Conservation (phyloP, 441 rosid genomes). For the Francoa sonchifolia region DNA sequence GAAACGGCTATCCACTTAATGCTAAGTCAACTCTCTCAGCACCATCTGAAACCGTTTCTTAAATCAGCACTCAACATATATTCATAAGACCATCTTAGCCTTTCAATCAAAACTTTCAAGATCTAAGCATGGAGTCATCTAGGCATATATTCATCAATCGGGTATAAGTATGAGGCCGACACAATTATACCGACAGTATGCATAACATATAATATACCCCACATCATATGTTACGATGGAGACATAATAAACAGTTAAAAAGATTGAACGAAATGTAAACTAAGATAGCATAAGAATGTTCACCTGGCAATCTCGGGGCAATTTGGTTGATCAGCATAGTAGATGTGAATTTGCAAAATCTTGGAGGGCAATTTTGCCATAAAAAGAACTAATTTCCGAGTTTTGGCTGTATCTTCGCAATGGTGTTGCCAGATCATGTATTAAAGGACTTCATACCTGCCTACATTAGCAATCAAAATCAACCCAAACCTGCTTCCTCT, state of each 20-base stretch:
- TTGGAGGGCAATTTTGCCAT: constrained; percentile 17
- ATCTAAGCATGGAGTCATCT: background rate
- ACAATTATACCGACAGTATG: too few relatives aligned
- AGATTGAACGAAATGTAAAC: too few relatives aligned
- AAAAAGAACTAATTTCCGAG: constrained; percentile 3
- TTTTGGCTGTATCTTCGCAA: constrained; percentile 17
- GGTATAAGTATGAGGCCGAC: background rate
- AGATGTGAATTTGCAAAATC: background rate
- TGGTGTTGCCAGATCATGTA: constrained; percentile 9
- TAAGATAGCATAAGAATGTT: background rate
- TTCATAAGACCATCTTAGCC: constrained; percentile 19
- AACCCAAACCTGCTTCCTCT: too few relatives aligned
- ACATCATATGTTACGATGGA: too few relatives aligned
- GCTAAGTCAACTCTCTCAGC: constrained; percentile 16
- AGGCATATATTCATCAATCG: background rate
- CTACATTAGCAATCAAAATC: constrained; percentile 6
- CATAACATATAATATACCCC: too few relatives aligned
- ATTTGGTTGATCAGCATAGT: background rate
- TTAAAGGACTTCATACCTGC: constrained; percentile 7
- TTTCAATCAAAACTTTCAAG: background rate
- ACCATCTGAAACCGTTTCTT: constrained; percentile 3
- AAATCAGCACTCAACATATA: constrained; percentile 4
- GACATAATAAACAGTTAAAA: too few relatives aligned
- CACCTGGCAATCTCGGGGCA: background rate
- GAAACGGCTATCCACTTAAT: constrained; percentile 1